Evolutionary conservation across 192 early-diverging fungal species (phyloP), one percentile per base, ranked within the genome.

Genomic region (Umbelopsis vinacea): DNA sequence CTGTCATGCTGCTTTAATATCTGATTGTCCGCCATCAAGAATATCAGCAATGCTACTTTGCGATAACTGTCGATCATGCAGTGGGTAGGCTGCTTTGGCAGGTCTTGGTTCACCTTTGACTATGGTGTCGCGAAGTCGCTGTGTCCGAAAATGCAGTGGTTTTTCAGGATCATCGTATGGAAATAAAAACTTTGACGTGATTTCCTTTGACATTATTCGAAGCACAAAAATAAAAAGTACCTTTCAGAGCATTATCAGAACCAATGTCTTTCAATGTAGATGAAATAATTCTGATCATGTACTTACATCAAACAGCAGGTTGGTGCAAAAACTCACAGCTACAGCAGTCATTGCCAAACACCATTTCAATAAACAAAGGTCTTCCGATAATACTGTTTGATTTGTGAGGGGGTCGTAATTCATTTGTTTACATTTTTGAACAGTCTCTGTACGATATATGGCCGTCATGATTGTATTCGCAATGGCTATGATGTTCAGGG

Each of bases 21-120:
- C 33, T 37, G 26, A 19, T 37, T 63, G 26, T 63, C 14, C 26
- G 0, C 29, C 17, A 37, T 26, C 37, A 9, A 63, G 19, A 0
- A 63, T 63, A 37, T 63, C 57, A 63, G 57, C 57, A 17, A 63
- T 63, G 17, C 57, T 63, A n/a, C 57, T 38, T 63, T 63, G 57
- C 7, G 57, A 63, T 37, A 63, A 37, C 15, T 63, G 57, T 3
- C 57, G 29, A 37, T 63, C 57, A 12, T 35, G 24, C 10, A 63
- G 57, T 14, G 57, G 17, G n/a, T 63, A 63, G 7, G 57, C 2
- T 19, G 57, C 12, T 14, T 63, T 37, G 2, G 57, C 12, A 19
- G 57, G 57, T 37, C 57, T 26, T 19, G 33, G 23, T 29, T 63
- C 57, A 37, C 57, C 33, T 35, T 63, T 29, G 7, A 19, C 33